Conservation (phyloP, 2,329 filamentous ascomycete species). For the Fusarium transvaalense region DNA sequence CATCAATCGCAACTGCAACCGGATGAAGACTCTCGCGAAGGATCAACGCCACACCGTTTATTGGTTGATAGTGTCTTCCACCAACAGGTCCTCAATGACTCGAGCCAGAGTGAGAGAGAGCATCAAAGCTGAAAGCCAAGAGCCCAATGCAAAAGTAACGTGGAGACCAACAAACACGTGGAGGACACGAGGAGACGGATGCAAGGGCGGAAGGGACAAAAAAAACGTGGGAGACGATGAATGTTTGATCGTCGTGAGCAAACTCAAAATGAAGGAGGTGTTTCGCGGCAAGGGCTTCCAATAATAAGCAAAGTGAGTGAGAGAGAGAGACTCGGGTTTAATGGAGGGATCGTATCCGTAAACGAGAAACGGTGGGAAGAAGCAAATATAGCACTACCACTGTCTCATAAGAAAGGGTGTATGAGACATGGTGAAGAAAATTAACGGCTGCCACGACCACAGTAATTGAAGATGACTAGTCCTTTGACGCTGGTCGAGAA, state of each 20-base stretch:
- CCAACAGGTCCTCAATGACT: neutral
- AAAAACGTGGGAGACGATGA: slow-evolving; percentile 33
- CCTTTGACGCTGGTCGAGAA: neutral
- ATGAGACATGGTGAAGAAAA: slow-evolving; percentile 31
- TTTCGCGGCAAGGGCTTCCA: neutral
- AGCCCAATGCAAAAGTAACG: neutral
- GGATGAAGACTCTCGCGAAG: slow-evolving; percentile 12
- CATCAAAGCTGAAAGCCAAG: slow-evolving; percentile 13
- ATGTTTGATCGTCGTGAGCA: slow-evolving; percentile 27
- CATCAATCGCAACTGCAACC: neutral
- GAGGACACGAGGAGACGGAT: slow-evolving; percentile 38
- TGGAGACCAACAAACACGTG: slow-evolving; percentile 40
- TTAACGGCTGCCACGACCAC: slow-evolving; percentile 10
- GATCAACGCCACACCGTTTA: slow-evolving; percentile 19
- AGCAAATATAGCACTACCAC: slow-evolving; percentile 8
- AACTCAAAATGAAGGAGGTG: slow-evolving; percentile 1
- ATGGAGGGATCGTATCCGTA: neutral
- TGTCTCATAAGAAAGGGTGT: slow-evolving; percentile 2
- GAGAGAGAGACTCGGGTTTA: neutral
- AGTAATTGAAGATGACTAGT: no score
- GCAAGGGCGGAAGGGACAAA: slow-evolving; percentile 19
- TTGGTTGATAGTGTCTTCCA: slow-evolving; percentile 2
- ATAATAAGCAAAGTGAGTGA: slow-evolving; percentile 9
- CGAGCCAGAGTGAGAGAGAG: neutral
- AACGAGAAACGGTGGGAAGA: slow-evolving; percentile 5